Evolutionary conservation across 305 asterid genomes (phyloP).

Genomic region (Fraxinus velutina): DNA sequence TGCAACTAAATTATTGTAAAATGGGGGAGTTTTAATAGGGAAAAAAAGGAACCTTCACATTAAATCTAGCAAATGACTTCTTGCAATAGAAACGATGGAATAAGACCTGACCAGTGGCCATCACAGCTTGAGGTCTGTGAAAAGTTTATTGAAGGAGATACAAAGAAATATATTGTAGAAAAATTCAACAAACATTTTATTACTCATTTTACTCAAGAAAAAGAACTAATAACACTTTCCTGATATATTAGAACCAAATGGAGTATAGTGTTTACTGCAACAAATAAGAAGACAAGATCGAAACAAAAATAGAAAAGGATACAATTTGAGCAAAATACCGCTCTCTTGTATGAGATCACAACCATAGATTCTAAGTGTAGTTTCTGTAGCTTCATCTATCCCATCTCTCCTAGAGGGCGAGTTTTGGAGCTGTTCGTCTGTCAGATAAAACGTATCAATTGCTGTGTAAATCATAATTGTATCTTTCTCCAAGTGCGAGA

Average conservation of each 20-base stretch:
- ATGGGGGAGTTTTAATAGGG: not conserved
- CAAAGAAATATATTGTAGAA: not conserved
- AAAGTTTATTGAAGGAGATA: conserved; percentile 29
- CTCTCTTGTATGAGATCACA: conserved; percentile 3
- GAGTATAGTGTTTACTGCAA: not conserved
- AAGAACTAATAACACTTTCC: not conserved
- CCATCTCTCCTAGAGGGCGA: not conserved
- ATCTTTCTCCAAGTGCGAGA: not conserved
- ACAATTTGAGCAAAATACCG: conserved; percentile 35
- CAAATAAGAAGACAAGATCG: not conserved
- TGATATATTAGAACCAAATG: not conserved
- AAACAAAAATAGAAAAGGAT: conserved; percentile 23
- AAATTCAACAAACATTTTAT: not conserved
- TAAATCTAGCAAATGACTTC: conserved; percentile 1
- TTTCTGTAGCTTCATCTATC: not conserved
- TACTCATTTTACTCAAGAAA: not conserved
- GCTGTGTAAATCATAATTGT: conserved; percentile 43
- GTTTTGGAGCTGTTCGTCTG: not conserved
- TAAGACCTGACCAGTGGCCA: conserved; percentile 37
- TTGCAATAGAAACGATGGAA: not conserved
- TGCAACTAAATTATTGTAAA: not conserved
- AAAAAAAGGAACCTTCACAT: not conserved
- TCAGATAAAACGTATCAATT: conserved; percentile 40
- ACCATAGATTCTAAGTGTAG: not conserved
- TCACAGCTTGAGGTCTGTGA: conserved; percentile 49